phyloP scores from a whole-genome alignment of 169 alveolate genomes.

The Neospora caninum region DNA sequence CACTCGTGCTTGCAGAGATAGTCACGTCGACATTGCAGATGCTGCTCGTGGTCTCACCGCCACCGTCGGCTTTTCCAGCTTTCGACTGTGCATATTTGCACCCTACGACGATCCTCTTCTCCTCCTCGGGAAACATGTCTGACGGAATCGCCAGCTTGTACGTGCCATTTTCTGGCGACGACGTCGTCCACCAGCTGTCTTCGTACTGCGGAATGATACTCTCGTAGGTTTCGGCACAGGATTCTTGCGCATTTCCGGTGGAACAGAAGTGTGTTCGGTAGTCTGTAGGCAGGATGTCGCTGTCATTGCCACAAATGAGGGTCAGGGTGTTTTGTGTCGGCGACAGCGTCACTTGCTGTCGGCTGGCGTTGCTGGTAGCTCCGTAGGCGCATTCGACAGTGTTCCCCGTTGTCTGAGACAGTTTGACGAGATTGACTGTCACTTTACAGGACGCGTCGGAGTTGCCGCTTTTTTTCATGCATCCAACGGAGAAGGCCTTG shows the following conservation, averaged over 20 bases:
- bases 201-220: background rate
- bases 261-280: background rate
- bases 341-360: slow-evolving; percentile 1
- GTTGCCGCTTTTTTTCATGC: background rate
- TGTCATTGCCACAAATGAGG: background rate
- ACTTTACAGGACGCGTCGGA: too few relatives aligned
- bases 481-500: slow-evolving; percentile 9
- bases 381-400: background rate
- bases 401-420: background rate
- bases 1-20: background rate
- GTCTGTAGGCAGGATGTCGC: background rate
- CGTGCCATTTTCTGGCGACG: background rate
- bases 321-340: background rate
- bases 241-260: background rate
- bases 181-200: background rate
- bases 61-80: background rate
- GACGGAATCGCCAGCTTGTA: background rate
- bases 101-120: background rate
- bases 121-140: background rate
- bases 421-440: too few relatives aligned
- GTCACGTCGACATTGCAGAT: background rate
- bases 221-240: background rate
- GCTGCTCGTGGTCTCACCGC: background rate
- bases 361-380: background rate
- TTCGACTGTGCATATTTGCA: background rate